Evolutionary conservation across 1,284 basidiomycete genomes (phyloP), one percentile per base, ranked within the genome.

Genomic region (Butyriboletus appendiculatus): DNA sequence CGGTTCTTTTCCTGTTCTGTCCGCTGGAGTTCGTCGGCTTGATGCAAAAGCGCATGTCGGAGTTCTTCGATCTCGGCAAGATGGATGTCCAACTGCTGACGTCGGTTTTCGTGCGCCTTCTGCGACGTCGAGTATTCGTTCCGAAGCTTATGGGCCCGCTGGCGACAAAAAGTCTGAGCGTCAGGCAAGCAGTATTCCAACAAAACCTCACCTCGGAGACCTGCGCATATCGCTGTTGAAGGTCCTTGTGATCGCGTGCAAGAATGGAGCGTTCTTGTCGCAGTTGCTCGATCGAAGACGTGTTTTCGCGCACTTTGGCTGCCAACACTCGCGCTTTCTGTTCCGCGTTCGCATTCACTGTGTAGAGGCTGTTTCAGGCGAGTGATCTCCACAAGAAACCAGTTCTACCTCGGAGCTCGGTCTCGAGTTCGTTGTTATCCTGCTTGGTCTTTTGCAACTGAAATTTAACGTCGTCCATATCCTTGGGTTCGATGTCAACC

Each of bases 21-120:
- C 20, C 77, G 77, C 16, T 85, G 79, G 33, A 94, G 77, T 57
- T 87, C 85, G n/a, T 75, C 74, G 10, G 80, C 81, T 55, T 88
- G 85, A 34, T 77, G 73, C 14, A 84, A 77, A 22, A 92, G 76
- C 2, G 84, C 82, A 2, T 74, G 76, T 18, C 82, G 81, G 12
- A 92, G 81, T 35, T 90, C 86, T 14, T 88, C 85, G 48, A 92
- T 86, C 69, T 92, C 90, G 16, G 77, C 73, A 14, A 84, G 76
- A 50, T 84, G 81, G 15, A 85, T 72, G 63, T 92, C 88, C 32
- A 92, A 81, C 55, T 88, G 81, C 57, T 88, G 83, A 1, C 86
- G 82, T 34, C 85, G 81, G 48, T 80, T 77, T 55, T 90, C 85
- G 62, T 91, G 90, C 15, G 84, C 79, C n/a, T 74, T 78, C 44